Conservation (phyloP, 2,329 filamentous ascomycete genomes). For the Talaromyces sp. region DNA sequence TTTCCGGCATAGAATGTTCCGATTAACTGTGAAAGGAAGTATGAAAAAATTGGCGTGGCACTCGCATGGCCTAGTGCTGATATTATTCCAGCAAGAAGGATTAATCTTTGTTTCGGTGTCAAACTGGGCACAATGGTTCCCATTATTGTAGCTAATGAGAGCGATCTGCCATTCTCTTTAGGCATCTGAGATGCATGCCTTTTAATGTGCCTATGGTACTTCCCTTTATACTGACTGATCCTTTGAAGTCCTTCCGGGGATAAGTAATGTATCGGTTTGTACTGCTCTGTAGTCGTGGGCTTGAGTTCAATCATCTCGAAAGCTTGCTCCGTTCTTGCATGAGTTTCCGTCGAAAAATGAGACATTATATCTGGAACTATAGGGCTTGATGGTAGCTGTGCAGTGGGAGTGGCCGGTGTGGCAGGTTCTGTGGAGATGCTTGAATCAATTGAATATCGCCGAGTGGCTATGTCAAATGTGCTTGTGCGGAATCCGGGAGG, state of each 20-base stretch:
- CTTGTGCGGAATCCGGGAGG: constrained; percentile 14
- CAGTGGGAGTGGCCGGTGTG: neutral
- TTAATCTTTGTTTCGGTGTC: constrained; percentile 51
- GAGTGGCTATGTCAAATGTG: constrained; percentile 2
- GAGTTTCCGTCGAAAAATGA: neutral
- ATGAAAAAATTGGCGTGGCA: constrained; percentile 74
- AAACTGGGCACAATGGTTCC: constrained; percentile 72
- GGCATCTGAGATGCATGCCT: neutral
- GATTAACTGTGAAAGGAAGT: constrained; percentile 72
- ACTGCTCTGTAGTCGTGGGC: neutral
- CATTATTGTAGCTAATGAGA: constrained; percentile 59
- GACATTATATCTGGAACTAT: neutral
- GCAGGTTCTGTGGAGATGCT: neutral
- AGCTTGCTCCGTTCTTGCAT: neutral
- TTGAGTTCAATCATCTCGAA: constrained; percentile 17
- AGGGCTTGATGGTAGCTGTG: neutral
- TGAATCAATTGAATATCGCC: neutral
- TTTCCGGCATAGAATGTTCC: constrained; percentile 65
- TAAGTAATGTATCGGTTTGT: neutral
- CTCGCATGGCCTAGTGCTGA: constrained; percentile 66
- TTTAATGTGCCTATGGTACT: neutral
- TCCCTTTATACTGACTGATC: neutral
- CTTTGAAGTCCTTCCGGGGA: neutral
- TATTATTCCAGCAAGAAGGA: constrained; percentile 63
- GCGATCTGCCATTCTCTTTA: neutral